Evolutionary conservation across 2,329 filamentous ascomycete genomes (phyloP), one percentile per base, ranked within the genome.

Genomic region (Ophiostoma sp.): DNA sequence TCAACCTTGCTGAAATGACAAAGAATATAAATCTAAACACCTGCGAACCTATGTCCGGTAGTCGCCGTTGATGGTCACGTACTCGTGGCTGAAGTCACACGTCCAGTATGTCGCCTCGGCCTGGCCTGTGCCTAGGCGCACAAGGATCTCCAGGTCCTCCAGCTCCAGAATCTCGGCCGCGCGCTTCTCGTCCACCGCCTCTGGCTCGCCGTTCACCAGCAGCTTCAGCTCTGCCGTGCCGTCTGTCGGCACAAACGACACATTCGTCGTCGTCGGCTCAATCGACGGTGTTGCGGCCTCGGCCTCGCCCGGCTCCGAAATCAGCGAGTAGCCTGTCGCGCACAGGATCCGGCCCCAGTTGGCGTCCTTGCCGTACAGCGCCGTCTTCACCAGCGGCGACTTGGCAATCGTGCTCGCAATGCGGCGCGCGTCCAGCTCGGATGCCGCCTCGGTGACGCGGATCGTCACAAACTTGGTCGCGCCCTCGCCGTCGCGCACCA

Each of bases 341-440:
- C 95, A 98, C 41, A 98, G 84, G 71, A 99, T 96, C 67, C 95
- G 92, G 45, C 95, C 95, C 95, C 95, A 99, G 82, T 99, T 99
- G 18, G 95, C 95, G 77, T 99, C 95, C 77, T 93, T 92, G 72
- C 95, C 95, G 78, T 99, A 99, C 55, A 99, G 83, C 0, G 95
- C 95, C 0, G 95, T 99, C 83, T 99, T 99, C 74, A 99, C 95
- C 12, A 99, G 86, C 8, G 95, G 92, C 0, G 93, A 97, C 66
- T 89, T 87, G 16, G 95, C 93, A 76, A 99, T 97, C 64, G 91
- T 89, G 71, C 89, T 90, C 11, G 93, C 95, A 70, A 97, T 89
- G 75, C 88, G 85, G 68, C 91, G 87, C 1, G 92, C 93, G 64
- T 87, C 89, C 64, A 83, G 81, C 75, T 91, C 87, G 64, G 85